Conservation (phyloP, 495 filamentous ascomycete genomes). For the Trichoderma virens region DNA sequence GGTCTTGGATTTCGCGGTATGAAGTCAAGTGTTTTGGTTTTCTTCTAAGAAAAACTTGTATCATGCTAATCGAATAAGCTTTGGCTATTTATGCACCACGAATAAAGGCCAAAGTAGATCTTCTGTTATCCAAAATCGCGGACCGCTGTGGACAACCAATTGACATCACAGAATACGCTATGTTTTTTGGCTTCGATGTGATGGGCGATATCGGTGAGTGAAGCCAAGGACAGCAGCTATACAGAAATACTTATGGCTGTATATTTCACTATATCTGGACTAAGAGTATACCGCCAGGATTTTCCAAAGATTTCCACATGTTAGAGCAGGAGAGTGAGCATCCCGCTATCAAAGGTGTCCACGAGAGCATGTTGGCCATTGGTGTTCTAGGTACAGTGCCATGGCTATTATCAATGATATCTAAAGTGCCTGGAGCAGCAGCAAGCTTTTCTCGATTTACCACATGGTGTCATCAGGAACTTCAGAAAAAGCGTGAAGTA, state of each 20-base stretch:
- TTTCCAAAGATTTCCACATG: conserved; percentile 30
- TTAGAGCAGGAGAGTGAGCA: conserved; percentile 22
- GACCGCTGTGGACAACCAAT: conserved; percentile 15
- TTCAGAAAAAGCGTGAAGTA: conserved; percentile 15
- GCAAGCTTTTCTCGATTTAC: conserved; percentile 12
- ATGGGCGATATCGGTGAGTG: conserved; percentile 19
- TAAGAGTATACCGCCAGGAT: conserved; percentile 6
- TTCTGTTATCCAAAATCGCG: conserved; percentile 21
- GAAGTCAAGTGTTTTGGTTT: neutral
- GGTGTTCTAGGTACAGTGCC: conserved; percentile 25
- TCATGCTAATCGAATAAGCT: conserved; percentile 13
- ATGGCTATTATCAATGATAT: conserved; percentile 27
- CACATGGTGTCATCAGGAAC: conserved; percentile 11
- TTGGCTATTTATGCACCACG: conserved; percentile 21
- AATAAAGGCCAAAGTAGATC: conserved; percentile 18
- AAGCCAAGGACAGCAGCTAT: neutral
- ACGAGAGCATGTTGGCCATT: conserved; percentile 25
- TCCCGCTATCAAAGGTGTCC: conserved; percentile 25
- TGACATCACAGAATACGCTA: conserved; percentile 21
- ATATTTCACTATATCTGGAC: neutral
- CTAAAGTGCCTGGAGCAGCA: conserved; percentile 12
- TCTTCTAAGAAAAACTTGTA: too few relatives aligned
- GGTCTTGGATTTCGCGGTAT: conserved; percentile 25
- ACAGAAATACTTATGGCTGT: neutral
- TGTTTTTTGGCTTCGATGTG: conserved; percentile 26